Conservation (phyloP, 352 stramenopile genomes). For the Phytophthora citricola region DNA sequence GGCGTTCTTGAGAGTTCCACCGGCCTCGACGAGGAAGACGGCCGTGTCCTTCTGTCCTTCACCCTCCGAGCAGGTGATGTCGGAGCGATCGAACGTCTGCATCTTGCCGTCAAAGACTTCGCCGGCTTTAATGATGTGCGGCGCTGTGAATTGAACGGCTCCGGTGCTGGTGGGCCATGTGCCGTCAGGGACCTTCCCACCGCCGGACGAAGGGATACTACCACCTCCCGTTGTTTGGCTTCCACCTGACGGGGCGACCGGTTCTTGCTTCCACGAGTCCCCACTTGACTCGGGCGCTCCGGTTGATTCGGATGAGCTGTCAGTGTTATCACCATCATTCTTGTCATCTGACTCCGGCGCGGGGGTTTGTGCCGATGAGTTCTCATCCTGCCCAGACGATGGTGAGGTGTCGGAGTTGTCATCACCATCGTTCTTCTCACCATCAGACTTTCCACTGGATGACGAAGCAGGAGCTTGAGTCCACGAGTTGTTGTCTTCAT, state of each 20-base stretch:
- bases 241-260: slow-evolving; percentile 1
- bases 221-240: slow-evolving; percentile 2
- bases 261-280: slow-evolving; percentile 2
- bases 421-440: slow-evolving; percentile 7
- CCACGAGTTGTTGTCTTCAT: slow-evolving; percentile 8
- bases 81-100: slow-evolving; percentile 64
- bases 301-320: slow-evolving; percentile 3
- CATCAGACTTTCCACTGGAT: slow-evolving; percentile 14
- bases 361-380: slow-evolving; percentile 1
- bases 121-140: slow-evolving; percentile 40
- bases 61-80: slow-evolving; percentile 41
- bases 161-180: slow-evolving; percentile 8
- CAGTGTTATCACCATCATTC: slow-evolving; percentile 1
- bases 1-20: slow-evolving; percentile 27
- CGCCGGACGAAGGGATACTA: too few relatives aligned
- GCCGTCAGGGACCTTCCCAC: too few relatives aligned
- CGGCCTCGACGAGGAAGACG: slow-evolving; percentile 49
- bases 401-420: slow-evolving; percentile 15
- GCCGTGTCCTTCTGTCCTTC: slow-evolving; percentile 36
- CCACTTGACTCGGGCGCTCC: slow-evolving; percentile 1
- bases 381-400: slow-evolving; percentile 4
- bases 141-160: slow-evolving; percentile 16
- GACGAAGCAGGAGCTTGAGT: slow-evolving; percentile 2
- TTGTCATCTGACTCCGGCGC: slow-evolving; percentile 1
- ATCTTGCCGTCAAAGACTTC: slow-evolving; percentile 37